Base-by-base conservation (phyloP, 495 filamentous ascomycete genomes). In the Aspergillus leporis region DNA sequence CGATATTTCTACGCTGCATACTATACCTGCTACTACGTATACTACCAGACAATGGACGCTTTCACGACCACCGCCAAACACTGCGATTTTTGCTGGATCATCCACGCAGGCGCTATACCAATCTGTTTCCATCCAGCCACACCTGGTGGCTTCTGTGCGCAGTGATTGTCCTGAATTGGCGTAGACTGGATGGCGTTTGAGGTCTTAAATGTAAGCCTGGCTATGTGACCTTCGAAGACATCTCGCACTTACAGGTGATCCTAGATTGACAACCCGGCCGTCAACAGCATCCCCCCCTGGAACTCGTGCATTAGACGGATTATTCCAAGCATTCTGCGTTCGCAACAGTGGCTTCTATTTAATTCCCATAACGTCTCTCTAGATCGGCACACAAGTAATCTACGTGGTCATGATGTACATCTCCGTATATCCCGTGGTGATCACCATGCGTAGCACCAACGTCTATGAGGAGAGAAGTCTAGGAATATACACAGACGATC, bases 321-420 rank as follows among this genome's bases (percentile, higher is more conserved):
- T 43, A 14, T 43, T 43, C 18, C 40, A 43, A 19, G 40, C 40
- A 1, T 19, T 43, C 5, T 43, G 40, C 40, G 40, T 43, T 7
- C 40, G 40, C 5, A 43, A n/a, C 18, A 14, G 40, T 19, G 40
- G 40, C 2, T 43, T 43, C 40, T n/a, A 43, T 14, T 2, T 43
- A 3, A 19, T 43, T 14, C 2, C 14, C 18, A 43, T 43, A n/a
- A 3, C 40, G 1, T 43, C 40, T 6, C 40, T 43, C 16, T 14
- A 43, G 16, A 43, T 43, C 40, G 40, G 40, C 1, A 43, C 40
- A 14, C 40, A 43, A 43, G 40, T 43, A 7, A 43, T 43, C 16
- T 43, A 43, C 40, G 40, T 43, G 2, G 40, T 43, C 6, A 43
- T 43, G 40, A 43, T 43, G 40, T 43, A 43, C 40, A n/a, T 43